Base-by-base conservation (phyloP, 2,329 filamentous ascomycete genomes). In the Fusarium burgessii region DNA sequence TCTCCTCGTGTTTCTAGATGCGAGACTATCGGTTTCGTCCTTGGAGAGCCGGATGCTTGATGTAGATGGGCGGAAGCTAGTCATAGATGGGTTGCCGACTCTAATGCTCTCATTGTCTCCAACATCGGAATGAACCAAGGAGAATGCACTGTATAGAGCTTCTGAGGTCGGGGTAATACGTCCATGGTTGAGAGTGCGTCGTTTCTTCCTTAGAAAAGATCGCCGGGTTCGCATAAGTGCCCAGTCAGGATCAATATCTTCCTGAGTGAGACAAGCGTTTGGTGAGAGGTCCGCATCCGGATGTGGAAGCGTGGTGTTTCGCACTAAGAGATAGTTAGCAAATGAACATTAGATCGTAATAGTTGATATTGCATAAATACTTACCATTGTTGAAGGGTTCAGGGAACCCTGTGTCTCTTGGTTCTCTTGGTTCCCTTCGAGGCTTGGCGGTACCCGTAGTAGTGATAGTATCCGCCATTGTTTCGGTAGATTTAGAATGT, bases 281-380 rank as follows among this genome's bases (percentile, higher is more conserved):
- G 85, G 84, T 17, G 84, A 86, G 10, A 87, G 82, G 71, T 90
- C 84, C 62, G 89, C 89, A 20, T 90, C 88, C 25, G 89, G 89
- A 66, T 91, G 89, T 23, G 87, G 87, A 18, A 88, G 81, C 5
- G 88, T 89, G 17, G 89, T 91, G 73, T 90, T 91, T 67, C 85
- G 83, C 47, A 78, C 85, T 86, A 65, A 5, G 23, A 33, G 17
- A 27, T 23, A 14, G 52, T 76, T 55, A 73, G 67, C 23, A 38
- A 57, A 15, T 41, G 12, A 15, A 7, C 10, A 20, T 11, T n/a
- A 29, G 15, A 17, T 42, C 17, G 29, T 25, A 18, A 8, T 23
- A 18, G 7, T 25, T 20, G 27, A 36, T 23, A 36, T 23, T 29
- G n/a, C 23, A n/a, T 20, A 29, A 27, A 35, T 27, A 80, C 83